Percentiles rank a stretch among this genome's conserved stretches.
Evolutionary conservation across 805 yeast genomes (phyloP).

Genomic region (Metschnikowia aberdeeniae): DNA sequence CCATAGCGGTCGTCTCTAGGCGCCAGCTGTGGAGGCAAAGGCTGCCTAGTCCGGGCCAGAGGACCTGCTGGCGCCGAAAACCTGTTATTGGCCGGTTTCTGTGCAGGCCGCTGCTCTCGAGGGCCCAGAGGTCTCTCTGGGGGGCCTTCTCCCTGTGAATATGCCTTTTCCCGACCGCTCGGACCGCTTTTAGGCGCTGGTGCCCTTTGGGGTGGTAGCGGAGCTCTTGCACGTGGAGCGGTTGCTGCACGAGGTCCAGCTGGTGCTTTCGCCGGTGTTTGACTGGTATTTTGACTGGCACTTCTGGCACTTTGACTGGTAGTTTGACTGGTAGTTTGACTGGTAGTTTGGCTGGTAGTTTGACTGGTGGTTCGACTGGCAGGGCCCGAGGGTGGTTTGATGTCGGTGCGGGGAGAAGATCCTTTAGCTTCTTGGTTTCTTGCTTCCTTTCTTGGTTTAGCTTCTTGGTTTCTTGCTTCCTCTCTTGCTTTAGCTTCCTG

Average conservation of each 20-base stretch:
- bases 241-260: neutral
- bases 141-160: slow-evolving; percentile 3
- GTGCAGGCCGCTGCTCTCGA: neutral
- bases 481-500: slow-evolving; percentile 12
- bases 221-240: slow-evolving; percentile 15
- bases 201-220: slow-evolving; percentile 22
- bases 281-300: too few relatives aligned
- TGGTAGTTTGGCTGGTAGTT: too few relatives aligned
- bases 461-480: slow-evolving; percentile 7
- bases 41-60: slow-evolving; percentile 2
- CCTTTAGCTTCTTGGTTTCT: neutral
- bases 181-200: slow-evolving; percentile 7
- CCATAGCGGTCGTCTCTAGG: slow-evolving; percentile 10
- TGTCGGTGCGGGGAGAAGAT: neutral
- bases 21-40: slow-evolving; percentile 14
- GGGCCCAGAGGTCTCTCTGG: neutral
- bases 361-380: too few relatives aligned
- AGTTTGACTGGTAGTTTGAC: too few relatives aligned
- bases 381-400: neutral
- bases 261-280: neutral
- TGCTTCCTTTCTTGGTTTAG: slow-evolving; percentile 15
- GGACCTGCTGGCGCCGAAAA: neutral
- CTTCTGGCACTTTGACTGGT: too few relatives aligned
- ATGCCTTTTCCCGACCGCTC: slow-evolving; percentile 9
- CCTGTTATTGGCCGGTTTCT: neutral